Base-by-base conservation (phyloP, 2,329 filamentous ascomycete genomes). In the Diplodia seriata region DNA sequence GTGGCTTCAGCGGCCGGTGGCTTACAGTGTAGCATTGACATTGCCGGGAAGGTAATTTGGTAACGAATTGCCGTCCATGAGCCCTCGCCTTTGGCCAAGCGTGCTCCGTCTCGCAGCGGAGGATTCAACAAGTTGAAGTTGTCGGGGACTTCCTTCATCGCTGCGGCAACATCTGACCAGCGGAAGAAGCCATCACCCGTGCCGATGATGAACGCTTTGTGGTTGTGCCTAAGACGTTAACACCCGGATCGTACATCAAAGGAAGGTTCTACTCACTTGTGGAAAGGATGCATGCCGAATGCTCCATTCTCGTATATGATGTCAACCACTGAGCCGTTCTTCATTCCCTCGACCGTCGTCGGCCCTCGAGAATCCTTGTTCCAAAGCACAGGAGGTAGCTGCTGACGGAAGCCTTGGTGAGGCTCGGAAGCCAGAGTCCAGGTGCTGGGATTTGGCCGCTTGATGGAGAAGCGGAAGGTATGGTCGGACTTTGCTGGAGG, bases 141-240 rank as follows among this genome's bases (percentile, higher is more conserved):
- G 23, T 80, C 76, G 0, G 86, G 86, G 9, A 75, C 73, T 2
- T 74, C 76, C 12, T 74, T 70, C 1, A 80, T 77, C 0, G 87
- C 87, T 66, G 87, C 85, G 0, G 81, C 84, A 0, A 89, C 84
- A 0, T 81, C 82, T 2, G 73, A 74, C 81, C 84, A 90, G 14
- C 78, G 81, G 73, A 86, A 90, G 1, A 61, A 36, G 1, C 76
- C 76, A 15, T 70, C 65, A 1, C 86, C 87, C 0, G 76, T 68
- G 1, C 87, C 88, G 40, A 90, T 81, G 23, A 84, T 76, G 71
- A 82, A 89, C 77, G 85, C 86, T 73, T 87, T 88, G 72, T 84
- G 86, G 56, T 84, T 84, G 76, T 90, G 88, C 78, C 89, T 89
- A 81, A 1, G 8, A 43, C 14, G 36, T 57, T 20, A 57, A 33